Evolutionary conservation across 345 rosid species (phyloP), one percentile per base, ranked within the genome.

Genomic region (Salix exigua): DNA sequence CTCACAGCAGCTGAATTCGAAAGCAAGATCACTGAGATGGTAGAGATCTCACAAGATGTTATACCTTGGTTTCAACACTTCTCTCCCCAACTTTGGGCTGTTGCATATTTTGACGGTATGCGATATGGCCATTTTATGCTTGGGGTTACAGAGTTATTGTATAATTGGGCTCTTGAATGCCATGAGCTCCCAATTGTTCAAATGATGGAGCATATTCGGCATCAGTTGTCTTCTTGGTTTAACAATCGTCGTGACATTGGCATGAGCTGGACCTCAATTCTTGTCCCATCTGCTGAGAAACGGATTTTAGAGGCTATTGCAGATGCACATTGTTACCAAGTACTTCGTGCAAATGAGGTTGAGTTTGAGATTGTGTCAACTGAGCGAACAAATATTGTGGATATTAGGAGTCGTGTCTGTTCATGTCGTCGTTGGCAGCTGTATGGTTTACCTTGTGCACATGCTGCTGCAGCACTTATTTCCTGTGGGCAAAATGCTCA

Each of bases 321-420:
- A 5, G 99, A 96, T 74, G 93, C 99, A 60, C 85, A 87, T 72
- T 96, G 98, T 90, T 96, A 96, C 83, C 99, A 93, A 78, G 99
- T 95, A 17, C 90, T 95, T 69, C 91, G 99, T 38, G 99, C 99
- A 5, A 95, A 93, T 80, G 97, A 95, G 87, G 85, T 95, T 8
- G 99, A 95, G 86, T 95, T 95, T 60, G 99, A 95, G 91, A 95
- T 95, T 76, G 97, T 95, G n/a, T 95, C 99, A 2, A 89, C 92
- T 0, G 99, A 96, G 90, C 74, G 98, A 73, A 96, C 99, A 14
- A 96, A 96, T 79, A 96, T 96, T 19, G 98, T 96, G 76, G 99
- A 96, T 74, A 90, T 96, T 68, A 71, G 96, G 46, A 91, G 79
- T 31, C 91, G 94, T 51, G 89, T 87, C 19, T 96, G 99, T 80